These are phyloP conservation scores for Fusarium udum DNA, from an alignment of 2,329 filamentous ascomycete species.

Conservation along the genomic window DNA sequence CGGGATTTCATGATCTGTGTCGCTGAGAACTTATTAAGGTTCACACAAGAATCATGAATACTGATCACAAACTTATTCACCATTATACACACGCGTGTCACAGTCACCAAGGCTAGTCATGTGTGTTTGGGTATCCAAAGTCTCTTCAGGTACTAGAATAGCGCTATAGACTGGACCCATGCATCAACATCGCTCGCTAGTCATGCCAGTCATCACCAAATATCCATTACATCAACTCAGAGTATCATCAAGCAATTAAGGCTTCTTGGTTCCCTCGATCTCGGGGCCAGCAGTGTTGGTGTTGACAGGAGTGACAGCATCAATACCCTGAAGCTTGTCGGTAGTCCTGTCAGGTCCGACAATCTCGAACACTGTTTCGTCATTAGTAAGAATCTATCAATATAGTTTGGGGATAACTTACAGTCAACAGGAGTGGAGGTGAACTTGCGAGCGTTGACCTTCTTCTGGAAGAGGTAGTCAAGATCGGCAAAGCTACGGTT, in stretches of 20 bases:
- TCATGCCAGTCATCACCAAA: neutral
- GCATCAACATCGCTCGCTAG: neutral
- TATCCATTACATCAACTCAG: neutral
- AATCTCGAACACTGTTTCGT: conserved; percentile 20
- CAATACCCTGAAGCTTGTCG: conserved; percentile 19
- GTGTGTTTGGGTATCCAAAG: neutral
- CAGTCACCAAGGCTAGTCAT: neutral
- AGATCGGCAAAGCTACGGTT: conserved; percentile 64
- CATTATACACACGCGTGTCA: rapidly evolving
- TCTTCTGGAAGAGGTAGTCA: conserved; percentile 62
- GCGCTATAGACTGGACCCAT: neutral
- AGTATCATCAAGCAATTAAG: neutral
- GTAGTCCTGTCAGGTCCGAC: neutral
- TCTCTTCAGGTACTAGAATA: neutral
- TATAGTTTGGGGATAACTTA: conserved; percentile 19
- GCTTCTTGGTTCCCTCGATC: conserved; percentile 1
- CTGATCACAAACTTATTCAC: neutral
- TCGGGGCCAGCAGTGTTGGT: conserved; percentile 9
- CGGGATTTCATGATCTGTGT: rapidly evolving
- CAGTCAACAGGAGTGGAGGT: conserved; percentile 40
- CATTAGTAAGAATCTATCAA: neutral
- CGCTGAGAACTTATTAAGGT: neutral
- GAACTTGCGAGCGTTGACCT: conserved; percentile 53
- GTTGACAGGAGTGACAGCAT: conserved; percentile 15
- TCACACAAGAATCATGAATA: neutral